Conservation (phyloP, 139 green algal species). For the Volvox africanus region DNA sequence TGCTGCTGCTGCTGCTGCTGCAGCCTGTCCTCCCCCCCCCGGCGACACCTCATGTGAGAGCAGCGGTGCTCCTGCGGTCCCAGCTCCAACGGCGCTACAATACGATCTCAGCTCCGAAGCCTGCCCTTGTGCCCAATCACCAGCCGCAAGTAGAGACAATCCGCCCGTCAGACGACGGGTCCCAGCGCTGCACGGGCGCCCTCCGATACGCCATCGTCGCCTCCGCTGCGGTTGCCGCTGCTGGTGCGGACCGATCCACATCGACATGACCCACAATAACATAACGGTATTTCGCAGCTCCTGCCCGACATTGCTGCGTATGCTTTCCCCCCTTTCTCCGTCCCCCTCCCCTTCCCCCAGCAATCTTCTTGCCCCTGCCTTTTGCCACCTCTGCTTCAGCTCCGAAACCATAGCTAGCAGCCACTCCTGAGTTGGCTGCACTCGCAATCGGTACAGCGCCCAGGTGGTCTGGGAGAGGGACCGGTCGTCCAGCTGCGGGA, state of each 20-base stretch:
- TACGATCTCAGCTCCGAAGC: too few relatives aligned
- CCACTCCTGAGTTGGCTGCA: slow-evolving; percentile 34
- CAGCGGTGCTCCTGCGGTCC: too few relatives aligned
- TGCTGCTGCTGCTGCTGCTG: not conserved
- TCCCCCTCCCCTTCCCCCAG: not conserved
- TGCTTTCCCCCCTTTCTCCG: too few relatives aligned
- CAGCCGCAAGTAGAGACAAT: not conserved
- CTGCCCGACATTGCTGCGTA: not conserved
- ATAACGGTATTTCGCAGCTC: not conserved
- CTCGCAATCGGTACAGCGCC: slow-evolving; percentile 21
- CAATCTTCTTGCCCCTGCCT: not conserved
- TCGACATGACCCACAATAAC: slow-evolving; percentile 31
- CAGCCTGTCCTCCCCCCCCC: not conserved
- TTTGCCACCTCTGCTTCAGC: not conserved
- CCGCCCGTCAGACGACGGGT: not conserved
- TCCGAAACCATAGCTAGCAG: not conserved
- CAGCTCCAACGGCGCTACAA: too few relatives aligned
- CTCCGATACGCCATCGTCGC: not conserved
- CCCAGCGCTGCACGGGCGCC: not conserved
- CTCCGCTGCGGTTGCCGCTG: not conserved
- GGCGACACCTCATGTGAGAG: too few relatives aligned
- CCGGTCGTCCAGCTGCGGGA: not conserved
- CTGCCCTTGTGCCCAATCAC: too few relatives aligned
- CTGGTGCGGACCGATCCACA: slow-evolving; percentile 19
- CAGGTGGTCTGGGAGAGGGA: slow-evolving; percentile 3